phyloP scores from a whole-genome alignment of 768 basidiomycete species.

The Royoungia palumana region DNA sequence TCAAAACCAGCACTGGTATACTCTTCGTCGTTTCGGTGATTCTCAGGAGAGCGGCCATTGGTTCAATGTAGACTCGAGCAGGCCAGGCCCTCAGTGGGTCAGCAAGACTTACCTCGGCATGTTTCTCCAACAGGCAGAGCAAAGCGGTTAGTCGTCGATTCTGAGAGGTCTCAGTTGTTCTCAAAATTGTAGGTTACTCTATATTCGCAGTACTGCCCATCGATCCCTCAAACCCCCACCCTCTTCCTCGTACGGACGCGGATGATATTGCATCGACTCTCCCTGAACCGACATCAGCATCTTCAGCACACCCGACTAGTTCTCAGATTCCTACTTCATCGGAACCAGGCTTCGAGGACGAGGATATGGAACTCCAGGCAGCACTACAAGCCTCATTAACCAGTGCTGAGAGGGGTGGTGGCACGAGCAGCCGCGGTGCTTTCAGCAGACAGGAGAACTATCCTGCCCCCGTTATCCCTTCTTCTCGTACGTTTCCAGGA shows the following conservation, averaged over 20 bases:
- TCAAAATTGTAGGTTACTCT: constrained; percentile 60
- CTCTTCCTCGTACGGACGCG: constrained; percentile 61
- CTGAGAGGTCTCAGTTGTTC: background rate
- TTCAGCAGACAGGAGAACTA: constrained; percentile 14
- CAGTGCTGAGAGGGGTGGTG: constrained; percentile 12
- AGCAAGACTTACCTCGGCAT: constrained; percentile 79
- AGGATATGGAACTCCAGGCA: constrained; percentile 84
- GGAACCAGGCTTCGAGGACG: constrained; percentile 59
- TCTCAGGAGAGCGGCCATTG: constrained; percentile 59
- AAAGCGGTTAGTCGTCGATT: constrained; percentile 56
- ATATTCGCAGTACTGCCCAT: constrained; percentile 71
- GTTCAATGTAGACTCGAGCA: constrained; percentile 86
- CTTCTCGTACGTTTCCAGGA: constrained; percentile 28
- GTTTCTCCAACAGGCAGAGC: constrained; percentile 83
- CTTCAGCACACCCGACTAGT: constrained; percentile 10
- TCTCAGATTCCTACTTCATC: constrained; percentile 10
- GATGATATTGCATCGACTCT: constrained; percentile 69
- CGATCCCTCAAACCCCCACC: constrained; percentile 50
- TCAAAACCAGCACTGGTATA: constrained; percentile 85
- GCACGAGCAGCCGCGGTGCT: constrained; percentile 2
- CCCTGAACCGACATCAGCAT: constrained; percentile 47
- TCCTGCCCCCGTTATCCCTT: constrained; percentile 23
- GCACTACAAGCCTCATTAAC: constrained; percentile 80
- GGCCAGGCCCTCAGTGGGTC: constrained; percentile 74
- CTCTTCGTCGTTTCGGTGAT: constrained; percentile 74